phyloP scores from a whole-genome alignment of 768 basidiomycete species.

The Xanthoconium stramineum region DNA sequence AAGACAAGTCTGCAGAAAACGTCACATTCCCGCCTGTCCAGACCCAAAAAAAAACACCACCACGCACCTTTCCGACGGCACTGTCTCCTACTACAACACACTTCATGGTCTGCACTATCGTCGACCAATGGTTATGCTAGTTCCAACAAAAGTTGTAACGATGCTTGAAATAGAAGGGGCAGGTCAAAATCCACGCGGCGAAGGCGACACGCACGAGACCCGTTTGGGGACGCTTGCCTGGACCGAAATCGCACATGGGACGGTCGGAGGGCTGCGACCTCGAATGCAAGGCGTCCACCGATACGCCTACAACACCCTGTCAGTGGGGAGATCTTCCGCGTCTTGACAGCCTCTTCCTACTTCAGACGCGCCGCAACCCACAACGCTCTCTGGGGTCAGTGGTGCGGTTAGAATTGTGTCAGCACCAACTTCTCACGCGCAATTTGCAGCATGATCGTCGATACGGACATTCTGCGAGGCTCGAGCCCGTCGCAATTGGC shows the following conservation, averaged over 20 bases:
- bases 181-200: slow-evolving; percentile 19
- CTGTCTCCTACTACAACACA: slow-evolving; percentile 97
- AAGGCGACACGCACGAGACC: slow-evolving; percentile 22
- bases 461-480: too few species aligned
- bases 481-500: too few species aligned
- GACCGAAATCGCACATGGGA: not conserved
- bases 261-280: too few species aligned
- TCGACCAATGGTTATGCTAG: slow-evolving; percentile 11
- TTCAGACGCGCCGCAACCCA: too few species aligned
- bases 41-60: not conserved
- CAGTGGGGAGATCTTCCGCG: too few species aligned
- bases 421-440: too few species aligned
- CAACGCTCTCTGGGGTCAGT: too few species aligned
- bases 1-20: slow-evolving; percentile 72
- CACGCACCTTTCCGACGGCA: slow-evolving; percentile 93
- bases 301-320: too few species aligned
- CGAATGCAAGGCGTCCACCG: too few species aligned
- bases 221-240: slow-evolving; percentile 20
- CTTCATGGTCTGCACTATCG: slow-evolving; percentile 91
- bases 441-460: too few species aligned
- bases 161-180: slow-evolving; percentile 9
- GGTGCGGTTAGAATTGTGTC: too few species aligned
- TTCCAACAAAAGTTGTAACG: slow-evolving; percentile 16
- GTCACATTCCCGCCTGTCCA: slow-evolving; percentile 1
- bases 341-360: too few species aligned